Evolutionary conservation across 192 early-diverging fungal genomes (phyloP), one percentile per base, ranked within the genome.

Genomic region (Coemansia sp.): DNA sequence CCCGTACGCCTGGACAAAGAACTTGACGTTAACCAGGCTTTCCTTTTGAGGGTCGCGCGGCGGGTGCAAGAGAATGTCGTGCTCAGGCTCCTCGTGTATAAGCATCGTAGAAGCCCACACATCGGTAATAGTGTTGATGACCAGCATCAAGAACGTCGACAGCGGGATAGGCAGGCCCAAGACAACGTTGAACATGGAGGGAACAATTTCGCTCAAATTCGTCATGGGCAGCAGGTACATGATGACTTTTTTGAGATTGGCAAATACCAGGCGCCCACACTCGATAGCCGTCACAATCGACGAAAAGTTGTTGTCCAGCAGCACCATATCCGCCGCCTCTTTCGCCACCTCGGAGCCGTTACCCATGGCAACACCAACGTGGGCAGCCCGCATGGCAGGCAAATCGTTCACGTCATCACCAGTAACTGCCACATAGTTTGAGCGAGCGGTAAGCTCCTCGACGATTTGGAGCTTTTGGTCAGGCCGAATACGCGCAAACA

Each of bases 371-470:
- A 97, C 84, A 42, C 93, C 93, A 33, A 97, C 85, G 66, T 94
- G 85, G 10, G 95, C 93, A n/a, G 88, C 88, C 59, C 90, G 93
- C 53, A 97, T 84, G n/a, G 95, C 92, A 20, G 94, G 92, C 46
- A 93, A 86, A 63, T 97, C 95, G 69, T 95, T 95, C 11, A 93
- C 91, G 57, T 93, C 95, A 71, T 97, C 95, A 60, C 95, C 95
- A 24, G 92, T 94, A n/a, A 95, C 92, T 2, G 88, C 94, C 9
- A 97, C 92, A 5, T 85, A 67, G 62, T 84, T 79, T 42, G 86
- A 88, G 66, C 91, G 88, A 9, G 74, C 77, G 61, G 91, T 87
- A 57, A 92, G 83, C 65, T 89, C 84, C 61, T 88, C 83, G 33
- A 96, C 90, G 63, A 95, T 92, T 73, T 85, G 72, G 18, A 94